Evolutionary conservation across 106 monocot genomes (phyloP).

Genomic region (Acorus calamus): DNA sequence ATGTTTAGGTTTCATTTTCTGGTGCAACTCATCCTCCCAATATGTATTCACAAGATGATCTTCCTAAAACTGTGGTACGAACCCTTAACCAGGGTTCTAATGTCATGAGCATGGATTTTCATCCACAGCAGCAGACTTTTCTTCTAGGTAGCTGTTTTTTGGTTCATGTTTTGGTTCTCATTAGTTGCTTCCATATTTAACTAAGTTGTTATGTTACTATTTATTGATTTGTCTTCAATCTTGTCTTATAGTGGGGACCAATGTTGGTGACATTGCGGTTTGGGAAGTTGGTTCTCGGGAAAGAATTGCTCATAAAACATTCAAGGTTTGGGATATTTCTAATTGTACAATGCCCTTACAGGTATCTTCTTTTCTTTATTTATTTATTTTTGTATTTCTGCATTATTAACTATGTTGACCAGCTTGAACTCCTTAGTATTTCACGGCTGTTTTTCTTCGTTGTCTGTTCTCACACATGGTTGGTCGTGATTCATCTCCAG

Average conservation of each 20-base stretch:
- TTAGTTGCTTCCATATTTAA: too few relatives aligned
- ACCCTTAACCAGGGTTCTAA: background rate
- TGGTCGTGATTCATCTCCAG: constrained; percentile 15
- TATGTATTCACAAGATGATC: constrained; percentile 1
- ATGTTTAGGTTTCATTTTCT: background rate
- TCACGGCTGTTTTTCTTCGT: too few relatives aligned
- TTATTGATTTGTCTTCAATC: background rate
- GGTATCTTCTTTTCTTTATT: constrained; percentile 22
- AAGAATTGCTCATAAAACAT: constrained; percentile 68
- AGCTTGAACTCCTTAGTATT: too few relatives aligned
- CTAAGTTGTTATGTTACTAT: too few relatives aligned
- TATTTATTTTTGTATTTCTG: background rate
- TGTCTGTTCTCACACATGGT: background rate
- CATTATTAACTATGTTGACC: too few relatives aligned
- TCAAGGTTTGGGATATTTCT: constrained; percentile 80
- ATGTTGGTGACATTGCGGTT: constrained; percentile 85
- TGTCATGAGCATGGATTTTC: constrained; percentile 1
- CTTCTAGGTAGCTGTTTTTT: constrained; percentile 1
- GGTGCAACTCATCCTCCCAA: background rate
- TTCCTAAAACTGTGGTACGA: background rate
- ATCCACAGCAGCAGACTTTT: background rate
- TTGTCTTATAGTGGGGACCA: constrained; percentile 65
- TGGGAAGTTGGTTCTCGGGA: constrained; percentile 98
- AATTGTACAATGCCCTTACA: constrained; percentile 69
- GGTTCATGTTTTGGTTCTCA: background rate